Evolutionary conservation across 1,284 basidiomycete genomes (phyloP).

Genomic region (Cryptococcus sp.): DNA sequence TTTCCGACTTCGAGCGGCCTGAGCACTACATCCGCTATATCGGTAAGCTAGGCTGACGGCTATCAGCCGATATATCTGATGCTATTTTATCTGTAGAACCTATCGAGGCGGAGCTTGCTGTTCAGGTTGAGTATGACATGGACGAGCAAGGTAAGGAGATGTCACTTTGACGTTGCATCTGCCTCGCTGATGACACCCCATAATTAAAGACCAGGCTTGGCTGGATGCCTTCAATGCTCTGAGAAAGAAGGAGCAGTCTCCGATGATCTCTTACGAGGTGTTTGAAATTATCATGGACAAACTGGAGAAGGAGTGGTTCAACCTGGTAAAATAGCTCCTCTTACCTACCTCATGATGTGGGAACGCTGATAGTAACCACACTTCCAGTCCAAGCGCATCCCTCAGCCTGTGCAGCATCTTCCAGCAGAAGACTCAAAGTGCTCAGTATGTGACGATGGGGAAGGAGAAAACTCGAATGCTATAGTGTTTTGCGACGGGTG

Average conservation of each 20-base stretch:
- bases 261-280: slow-evolving; percentile 72
- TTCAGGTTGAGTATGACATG: slow-evolving; percentile 99
- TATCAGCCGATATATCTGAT: slow-evolving; percentile 1
- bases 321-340: slow-evolving; percentile 62
- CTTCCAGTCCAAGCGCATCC: slow-evolving; percentile 78
- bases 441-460: slow-evolving; percentile 95
- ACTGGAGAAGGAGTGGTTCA: slow-evolving; percentile 98
- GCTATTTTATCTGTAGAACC: slow-evolving; percentile 62
- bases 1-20: slow-evolving; percentile 68
- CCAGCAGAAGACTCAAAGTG: slow-evolving; percentile 93
- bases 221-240: slow-evolving; percentile 81
- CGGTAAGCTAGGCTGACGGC: slow-evolving; percentile 55
- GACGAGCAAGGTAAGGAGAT: slow-evolving; percentile 81
- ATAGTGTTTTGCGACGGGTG: slow-evolving; percentile 99
- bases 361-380: neutral
- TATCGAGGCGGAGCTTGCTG: slow-evolving; percentile 83
- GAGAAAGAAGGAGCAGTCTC: slow-evolving; percentile 71
- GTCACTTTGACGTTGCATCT: neutral
- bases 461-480: slow-evolving; percentile 97
- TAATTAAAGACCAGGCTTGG: slow-evolving; percentile 81
- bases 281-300: slow-evolving; percentile 98
- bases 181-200: slow-evolving; percentile 7
- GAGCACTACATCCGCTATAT: slow-evolving; percentile 88
- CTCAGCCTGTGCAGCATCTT: slow-evolving; percentile 71
- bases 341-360: too few species aligned